Evolutionary conservation across 73 alveolate genomes (phyloP).

Genomic region (Paraurostyla sp.): DNA sequence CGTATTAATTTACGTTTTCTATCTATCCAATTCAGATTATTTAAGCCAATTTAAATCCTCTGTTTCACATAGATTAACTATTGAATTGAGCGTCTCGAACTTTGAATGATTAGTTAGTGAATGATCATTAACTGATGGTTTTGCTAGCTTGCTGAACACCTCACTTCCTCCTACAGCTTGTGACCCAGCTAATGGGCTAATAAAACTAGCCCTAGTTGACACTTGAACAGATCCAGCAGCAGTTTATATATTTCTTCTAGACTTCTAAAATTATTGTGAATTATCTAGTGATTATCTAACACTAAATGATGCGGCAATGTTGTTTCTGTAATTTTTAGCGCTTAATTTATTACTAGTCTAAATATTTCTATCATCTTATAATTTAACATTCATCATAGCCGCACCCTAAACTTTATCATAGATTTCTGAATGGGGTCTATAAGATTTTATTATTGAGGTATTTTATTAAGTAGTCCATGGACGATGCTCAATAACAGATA

Average conservation of each 20-base stretch:
- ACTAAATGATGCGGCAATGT: no score
- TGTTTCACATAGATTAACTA: conserved; percentile 23
- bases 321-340: no score
- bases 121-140: background rate
- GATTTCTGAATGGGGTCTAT: background rate
- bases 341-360: no score
- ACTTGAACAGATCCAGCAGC: background rate
- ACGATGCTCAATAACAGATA: conserved; percentile 1
- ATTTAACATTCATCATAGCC: background rate
- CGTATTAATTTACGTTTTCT: background rate
- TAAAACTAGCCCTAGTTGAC: conserved; percentile 17
- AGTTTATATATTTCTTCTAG: conserved; percentile 1
- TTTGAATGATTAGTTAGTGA: background rate
- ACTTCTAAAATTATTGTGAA: background rate
- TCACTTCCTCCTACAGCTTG: background rate
- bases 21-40: background rate
- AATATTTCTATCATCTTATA: background rate
- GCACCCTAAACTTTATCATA: background rate
- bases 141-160: background rate
- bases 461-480: conserved; percentile 41
- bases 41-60: conserved; percentile 33
- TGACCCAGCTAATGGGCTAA: background rate
- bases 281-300: conserved; percentile 22
- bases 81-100: background rate
- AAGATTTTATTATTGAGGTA: background rate